Evolutionary conservation across 1,284 basidiomycete genomes (phyloP), one percentile per base, ranked within the genome.

Genomic region (Malassezia japonica): DNA sequence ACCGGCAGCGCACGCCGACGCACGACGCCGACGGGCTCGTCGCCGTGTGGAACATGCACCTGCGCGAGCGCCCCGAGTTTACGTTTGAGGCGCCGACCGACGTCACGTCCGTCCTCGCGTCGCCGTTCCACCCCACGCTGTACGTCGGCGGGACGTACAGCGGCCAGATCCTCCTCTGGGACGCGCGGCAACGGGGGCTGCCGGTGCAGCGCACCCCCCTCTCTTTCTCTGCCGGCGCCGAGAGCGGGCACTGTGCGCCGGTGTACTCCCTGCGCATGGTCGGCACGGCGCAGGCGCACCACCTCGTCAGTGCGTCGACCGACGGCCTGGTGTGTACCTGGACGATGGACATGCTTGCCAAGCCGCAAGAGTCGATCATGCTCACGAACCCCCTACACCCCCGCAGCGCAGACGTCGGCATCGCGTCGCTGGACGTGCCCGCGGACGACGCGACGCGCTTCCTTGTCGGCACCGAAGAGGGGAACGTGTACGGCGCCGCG

Each of bases 11-110:
- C 59, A 90, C 94, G 68, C 56, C 57, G n/a, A 47, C 58, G 29
- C 56, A 59, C 37, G 55, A 55, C 6, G 90, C 92, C 0, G 91
- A 96, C 64, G 94, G 94, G 2, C 83, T 98, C 43, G 94, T 94
- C 9, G 86, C 87, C 1, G 85, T 99, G 3, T 99, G 94, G 94
- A 98, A 98, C 72, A 76, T 92, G 43, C 94, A 98, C 67, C 77
- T 96, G 3, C 79, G 87, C 2, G 90, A 96, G 67, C 80, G 92
- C 59, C 92, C 94, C 16, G 94, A 99, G 73, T 98, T 95, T 63
- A 81, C 95, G 43, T 96, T 99, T 75, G 90, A 96, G 73, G 90
- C 94, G 1, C 91, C 91, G 76, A 95, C 91, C 27, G 94, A 98
- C 68, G 90, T 98, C 13, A 81, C 98, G 12, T 92, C 90, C 1